A percentile compares a stretch with the other conserved stretches of the same genome.
These are phyloP conservation scores for Tilletia setariae DNA, from an alignment of 1,284 basidiomycete species.

Conservation along the genomic window DNA sequence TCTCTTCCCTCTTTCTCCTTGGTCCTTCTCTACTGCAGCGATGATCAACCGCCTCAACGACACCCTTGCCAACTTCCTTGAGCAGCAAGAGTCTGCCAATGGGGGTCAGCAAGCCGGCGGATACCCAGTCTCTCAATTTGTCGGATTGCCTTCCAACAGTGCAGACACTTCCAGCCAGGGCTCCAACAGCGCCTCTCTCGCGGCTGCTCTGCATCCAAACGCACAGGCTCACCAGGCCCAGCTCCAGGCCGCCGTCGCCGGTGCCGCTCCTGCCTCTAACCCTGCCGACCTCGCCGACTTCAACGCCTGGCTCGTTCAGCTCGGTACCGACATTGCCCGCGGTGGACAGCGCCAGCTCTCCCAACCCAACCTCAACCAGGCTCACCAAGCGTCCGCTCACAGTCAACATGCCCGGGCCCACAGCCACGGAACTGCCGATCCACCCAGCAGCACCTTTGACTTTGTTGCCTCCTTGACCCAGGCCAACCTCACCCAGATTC, in stretches of 20 bases:
- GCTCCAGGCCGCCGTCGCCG: slow-evolving; percentile 55
- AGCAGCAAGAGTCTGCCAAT: background rate
- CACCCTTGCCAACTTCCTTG: slow-evolving; percentile 32
- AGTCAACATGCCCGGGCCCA: background rate
- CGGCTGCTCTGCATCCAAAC: slow-evolving; percentile 10
- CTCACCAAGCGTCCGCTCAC: slow-evolving; percentile 21
- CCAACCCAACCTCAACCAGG: background rate
- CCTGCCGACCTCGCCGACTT: slow-evolving; percentile 51
- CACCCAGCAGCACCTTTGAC: slow-evolving; percentile 24
- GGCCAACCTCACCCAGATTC: slow-evolving; percentile 42
- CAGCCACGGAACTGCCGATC: slow-evolving; percentile 3
- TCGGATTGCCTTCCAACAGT: background rate
- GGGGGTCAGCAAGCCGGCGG: background rate
- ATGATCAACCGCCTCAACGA: slow-evolving; percentile 48
- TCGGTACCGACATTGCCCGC: slow-evolving; percentile 48
- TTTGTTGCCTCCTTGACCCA: slow-evolving; percentile 32
- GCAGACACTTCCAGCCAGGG: slow-evolving; percentile 13
- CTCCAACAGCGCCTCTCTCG: slow-evolving; percentile 14
- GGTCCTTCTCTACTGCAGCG: background rate
- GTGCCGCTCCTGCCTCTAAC: slow-evolving; percentile 56
- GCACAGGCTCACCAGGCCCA: slow-evolving; percentile 17
- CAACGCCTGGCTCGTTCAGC: slow-evolving; percentile 51
- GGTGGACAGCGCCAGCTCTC: slow-evolving; percentile 20
- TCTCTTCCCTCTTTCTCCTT: background rate
- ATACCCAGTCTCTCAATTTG: slow-evolving; percentile 1